phyloP scores from a whole-genome alignment of 306 rosid species.

The Vigna trinervia region DNA sequence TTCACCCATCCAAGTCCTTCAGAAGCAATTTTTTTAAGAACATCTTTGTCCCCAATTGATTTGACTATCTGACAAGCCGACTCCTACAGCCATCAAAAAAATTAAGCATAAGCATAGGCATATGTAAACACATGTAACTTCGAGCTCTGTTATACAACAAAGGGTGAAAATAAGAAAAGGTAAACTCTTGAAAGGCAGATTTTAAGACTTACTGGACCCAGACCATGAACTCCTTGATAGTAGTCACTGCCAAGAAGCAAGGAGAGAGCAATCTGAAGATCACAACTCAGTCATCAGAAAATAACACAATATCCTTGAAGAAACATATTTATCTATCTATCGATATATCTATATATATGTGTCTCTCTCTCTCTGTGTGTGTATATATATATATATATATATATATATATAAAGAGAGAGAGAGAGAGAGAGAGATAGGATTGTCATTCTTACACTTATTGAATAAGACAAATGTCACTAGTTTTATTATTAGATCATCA shows the following conservation, averaged over 20 bases:
- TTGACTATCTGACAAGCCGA: constrained; percentile 77
- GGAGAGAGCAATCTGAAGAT: constrained; percentile 76
- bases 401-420: too few relatives aligned
- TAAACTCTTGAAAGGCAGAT: constrained; percentile 22
- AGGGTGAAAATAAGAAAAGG: constrained; percentile 12
- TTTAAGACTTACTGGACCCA: constrained; percentile 71
- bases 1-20: constrained; percentile 74
- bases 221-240: constrained; percentile 70
- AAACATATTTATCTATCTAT: background rate
- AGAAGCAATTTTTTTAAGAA: constrained; percentile 73
- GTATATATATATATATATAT: background rate
- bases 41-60: constrained; percentile 66
- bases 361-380: too few relatives aligned
- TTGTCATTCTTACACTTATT: background rate
- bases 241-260: constrained; percentile 87
- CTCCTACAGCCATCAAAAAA: constrained; percentile 55
- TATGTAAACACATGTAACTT: constrained; percentile 30
- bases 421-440: background rate
- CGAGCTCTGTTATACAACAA: constrained; percentile 4
- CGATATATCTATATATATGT: too few relatives aligned
- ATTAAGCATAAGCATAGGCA: constrained; percentile 36
- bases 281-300: constrained; percentile 36
- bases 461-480: constrained; percentile 19
- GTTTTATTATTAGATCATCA: constrained; percentile 20
- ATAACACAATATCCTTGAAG: constrained; percentile 32